Base-by-base conservation (phyloP, 331 rosid species). In the Spiraea crenata region DNA sequence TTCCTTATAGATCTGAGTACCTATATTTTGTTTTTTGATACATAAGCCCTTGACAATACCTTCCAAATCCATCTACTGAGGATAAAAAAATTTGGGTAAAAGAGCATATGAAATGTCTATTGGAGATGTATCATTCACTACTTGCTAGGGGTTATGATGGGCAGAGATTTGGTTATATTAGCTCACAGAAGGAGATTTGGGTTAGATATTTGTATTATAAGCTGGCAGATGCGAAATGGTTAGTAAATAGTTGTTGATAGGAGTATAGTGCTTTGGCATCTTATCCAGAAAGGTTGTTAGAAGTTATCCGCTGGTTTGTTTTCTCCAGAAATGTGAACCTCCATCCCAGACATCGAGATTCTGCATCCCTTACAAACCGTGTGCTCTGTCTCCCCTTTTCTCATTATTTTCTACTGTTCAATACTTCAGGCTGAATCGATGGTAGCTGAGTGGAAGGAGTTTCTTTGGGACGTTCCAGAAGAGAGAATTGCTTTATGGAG, bases 391-490 rank as follows among this genome's bases (percentile, higher is more conserved):
- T 58, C 19, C 52, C 9, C 17, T 39, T 50, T 10, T 35, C 15
- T 35, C 14, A 14, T 35, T 16, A 6, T 44, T 19, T 64, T 42
- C 56, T 57, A 19, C 19, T 31, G 39, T 60, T 54, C 12, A 13
- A 40, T 45, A 39, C 40, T 69, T 41, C 76, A 93, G 99, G 99
- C 96, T 38, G 99, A 93, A 83, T 91, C 99, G 67, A 93, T 93
- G 99, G 97, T 93, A 62, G 87, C 92, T 47, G 99, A 93, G 75
- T 93, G 99, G 99, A 89, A 91, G 82, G 99, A 91, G 77, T 93
- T 87, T 77, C 97, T 93, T 80, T 93, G 99, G 99, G 99, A 93
- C 72, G 99, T 93, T 70, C 95, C 96, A 57, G 99, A 93, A 82
- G 99, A 93, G 84, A 84, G 99, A 76, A 85, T 81, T 75, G 99